A percentile compares a stretch with the other conserved stretches of the same genome.
These are phyloP conservation scores for Entophlyctis luteolus DNA, from an alignment of 192 early-diverging fungal genomes.

Conservation along the genomic window DNA sequence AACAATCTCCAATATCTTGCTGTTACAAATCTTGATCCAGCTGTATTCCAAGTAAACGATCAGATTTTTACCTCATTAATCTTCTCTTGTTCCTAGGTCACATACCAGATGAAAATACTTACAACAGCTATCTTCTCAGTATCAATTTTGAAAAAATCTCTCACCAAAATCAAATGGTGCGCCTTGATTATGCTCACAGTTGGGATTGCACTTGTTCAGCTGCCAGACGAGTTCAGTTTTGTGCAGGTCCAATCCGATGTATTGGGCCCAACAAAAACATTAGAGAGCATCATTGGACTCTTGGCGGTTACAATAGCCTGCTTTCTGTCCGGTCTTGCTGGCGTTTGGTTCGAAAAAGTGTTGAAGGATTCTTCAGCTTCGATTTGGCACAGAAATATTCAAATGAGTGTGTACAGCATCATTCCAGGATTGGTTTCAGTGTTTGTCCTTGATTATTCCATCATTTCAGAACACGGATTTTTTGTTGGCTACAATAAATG, in stretches of 20 bases:
- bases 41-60: slow-evolving; percentile 84
- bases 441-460: slow-evolving; percentile 68
- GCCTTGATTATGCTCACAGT: slow-evolving; percentile 76
- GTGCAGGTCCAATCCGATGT: too few relatives aligned
- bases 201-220: slow-evolving; percentile 84
- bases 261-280: too few relatives aligned
- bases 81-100: slow-evolving; percentile 62
- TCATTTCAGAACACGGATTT: slow-evolving; percentile 75
- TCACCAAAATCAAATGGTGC: slow-evolving; percentile 78
- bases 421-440: slow-evolving; percentile 73
- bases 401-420: slow-evolving; percentile 70
- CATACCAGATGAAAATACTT: slow-evolving; percentile 96
- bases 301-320: slow-evolving; percentile 77
- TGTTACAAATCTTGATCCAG: slow-evolving; percentile 82
- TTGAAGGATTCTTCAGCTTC: slow-evolving; percentile 82
- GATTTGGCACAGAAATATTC: slow-evolving; percentile 90
- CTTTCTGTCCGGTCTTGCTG: slow-evolving; percentile 91
- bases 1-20: slow-evolving; percentile 96
- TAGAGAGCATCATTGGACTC: too few relatives aligned
- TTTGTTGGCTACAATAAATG: slow-evolving; percentile 84
- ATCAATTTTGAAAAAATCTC: slow-evolving; percentile 63
- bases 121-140: slow-evolving; percentile 94
- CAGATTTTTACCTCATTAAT: background rate
- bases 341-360: slow-evolving; percentile 99
- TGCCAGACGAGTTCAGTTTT: too few relatives aligned